phyloP scores from a whole-genome alignment of 805 yeast species.

The Candida yuanshanica region DNA sequence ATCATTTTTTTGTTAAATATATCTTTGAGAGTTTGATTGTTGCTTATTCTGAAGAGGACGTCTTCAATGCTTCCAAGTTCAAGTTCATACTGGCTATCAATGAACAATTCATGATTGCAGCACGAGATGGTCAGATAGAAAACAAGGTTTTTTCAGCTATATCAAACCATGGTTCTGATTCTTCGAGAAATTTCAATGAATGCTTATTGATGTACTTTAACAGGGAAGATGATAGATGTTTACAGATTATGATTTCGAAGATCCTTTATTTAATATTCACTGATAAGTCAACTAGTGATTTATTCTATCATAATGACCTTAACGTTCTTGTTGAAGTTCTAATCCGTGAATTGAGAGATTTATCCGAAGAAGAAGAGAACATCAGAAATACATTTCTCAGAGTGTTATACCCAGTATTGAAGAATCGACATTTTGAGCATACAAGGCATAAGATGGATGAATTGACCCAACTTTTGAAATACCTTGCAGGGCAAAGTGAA shows the following conservation, averaged over 20 bases:
- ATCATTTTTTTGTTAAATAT: conserved; percentile 40
- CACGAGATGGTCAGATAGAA: conserved; percentile 23
- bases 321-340: conserved; percentile 80
- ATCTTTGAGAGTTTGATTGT: conserved; percentile 42
- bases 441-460: conserved; percentile 56
- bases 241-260: conserved; percentile 76
- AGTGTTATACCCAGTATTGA: conserved; percentile 65
- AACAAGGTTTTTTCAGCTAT: conserved; percentile 50
- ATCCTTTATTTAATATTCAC: conserved; percentile 71
- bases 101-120: conserved; percentile 79
- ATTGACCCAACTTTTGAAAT: conserved; percentile 43
- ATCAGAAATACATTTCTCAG: conserved; percentile 67
- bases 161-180: conserved; percentile 28
- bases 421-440: conserved; percentile 53
- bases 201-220: conserved; percentile 71
- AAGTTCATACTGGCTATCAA: conserved; percentile 68
- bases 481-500: conserved; percentile 32
- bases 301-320: conserved; percentile 77
- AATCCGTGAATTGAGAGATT: conserved; percentile 68
- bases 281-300: conserved; percentile 48
- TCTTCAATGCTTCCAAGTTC: conserved; percentile 61
- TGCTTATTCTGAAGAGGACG: conserved; percentile 45
- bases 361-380: conserved; percentile 53
- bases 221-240: conserved; percentile 62
- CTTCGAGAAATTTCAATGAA: conserved; percentile 55